Evolutionary conservation across 805 yeast species (phyloP).

Genomic region (Schwanniomyces polymorphus): DNA sequence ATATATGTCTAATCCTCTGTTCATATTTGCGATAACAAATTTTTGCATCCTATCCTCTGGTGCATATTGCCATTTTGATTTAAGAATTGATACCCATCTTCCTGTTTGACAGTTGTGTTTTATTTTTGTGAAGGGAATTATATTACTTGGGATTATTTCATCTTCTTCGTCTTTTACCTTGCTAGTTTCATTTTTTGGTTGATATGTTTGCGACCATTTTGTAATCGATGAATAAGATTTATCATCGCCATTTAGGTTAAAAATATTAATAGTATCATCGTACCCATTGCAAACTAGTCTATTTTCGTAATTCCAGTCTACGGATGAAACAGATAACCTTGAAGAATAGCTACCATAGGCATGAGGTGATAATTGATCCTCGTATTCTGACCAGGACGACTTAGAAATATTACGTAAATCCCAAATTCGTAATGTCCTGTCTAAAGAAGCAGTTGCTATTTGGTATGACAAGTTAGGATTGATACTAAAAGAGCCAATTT

Average conservation of each 20-base stretch:
- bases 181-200: conserved; percentile 11
- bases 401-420: conserved; percentile 62
- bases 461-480: conserved; percentile 68
- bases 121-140: conserved; percentile 63
- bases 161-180: conserved; percentile 15
- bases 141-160: conserved; percentile 29
- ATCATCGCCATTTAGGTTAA: conserved; percentile 48
- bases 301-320: conserved; percentile 74
- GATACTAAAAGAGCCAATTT: conserved; percentile 84
- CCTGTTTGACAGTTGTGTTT: conserved; percentile 96
- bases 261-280: conserved; percentile 78
- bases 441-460: conserved; percentile 86
- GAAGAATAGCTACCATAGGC: conserved; percentile 64
- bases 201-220: conserved; percentile 19
- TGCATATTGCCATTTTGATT: conserved; percentile 79
- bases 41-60: conserved; percentile 76
- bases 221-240: conserved; percentile 19
- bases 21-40: conserved; percentile 93
- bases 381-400: conserved; percentile 55
- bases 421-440: conserved; percentile 83
- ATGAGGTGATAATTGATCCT: conserved; percentile 48
- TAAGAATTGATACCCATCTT: conserved; percentile 91
- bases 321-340: conserved; percentile 77
- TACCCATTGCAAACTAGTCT: conserved; percentile 90
- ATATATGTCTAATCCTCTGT: conserved; percentile 79